Evolutionary conservation across 2,329 filamentous ascomycete species (phyloP).

Genomic region (Berkeleyomyces rouxiae): DNA sequence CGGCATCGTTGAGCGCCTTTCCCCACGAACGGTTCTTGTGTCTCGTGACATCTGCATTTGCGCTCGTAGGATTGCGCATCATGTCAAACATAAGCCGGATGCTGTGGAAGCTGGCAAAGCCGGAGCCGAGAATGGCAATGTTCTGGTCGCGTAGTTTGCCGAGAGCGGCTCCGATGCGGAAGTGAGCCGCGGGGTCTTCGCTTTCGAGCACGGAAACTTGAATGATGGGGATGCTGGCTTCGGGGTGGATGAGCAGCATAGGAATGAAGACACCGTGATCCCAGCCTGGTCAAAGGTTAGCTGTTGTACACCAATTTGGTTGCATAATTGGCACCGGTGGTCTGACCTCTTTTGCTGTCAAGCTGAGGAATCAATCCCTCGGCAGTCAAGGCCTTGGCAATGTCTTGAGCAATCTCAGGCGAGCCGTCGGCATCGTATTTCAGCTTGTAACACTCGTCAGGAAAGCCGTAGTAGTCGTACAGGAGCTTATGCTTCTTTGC

Average conservation of each 20-base stretch:
- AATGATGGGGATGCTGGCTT: constrained; percentile 36
- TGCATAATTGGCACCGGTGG: background rate
- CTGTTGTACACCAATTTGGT: background rate
- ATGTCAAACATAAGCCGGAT: constrained; percentile 29
- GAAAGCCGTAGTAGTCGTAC: constrained; percentile 46
- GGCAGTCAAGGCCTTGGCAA: constrained; percentile 28
- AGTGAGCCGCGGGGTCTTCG: constrained; percentile 32
- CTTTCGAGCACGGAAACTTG: constrained; percentile 38
- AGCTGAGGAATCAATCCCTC: constrained; percentile 29
- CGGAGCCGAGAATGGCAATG: constrained; percentile 43
- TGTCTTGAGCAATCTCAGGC: constrained; percentile 33
- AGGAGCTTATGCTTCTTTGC: constrained; percentile 29
- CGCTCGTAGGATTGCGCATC: constrained; percentile 16
- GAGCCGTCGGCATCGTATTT: constrained; percentile 40
- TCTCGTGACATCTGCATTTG: constrained; percentile 17
- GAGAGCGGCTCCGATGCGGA: constrained; percentile 37
- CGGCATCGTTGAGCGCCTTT: constrained; percentile 26
- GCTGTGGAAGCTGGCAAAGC: constrained; percentile 43
- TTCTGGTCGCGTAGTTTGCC: constrained; percentile 31
- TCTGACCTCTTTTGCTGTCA: constrained; percentile 21
- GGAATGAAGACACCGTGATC: constrained; percentile 46
- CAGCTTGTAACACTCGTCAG: constrained; percentile 35
- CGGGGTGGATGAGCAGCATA: constrained; percentile 35
- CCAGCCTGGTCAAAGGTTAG: constrained; percentile 24
- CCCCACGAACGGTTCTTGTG: constrained; percentile 28